Conservation (phyloP, 495 filamentous ascomycete genomes). For the Entonaema liquescens region DNA sequence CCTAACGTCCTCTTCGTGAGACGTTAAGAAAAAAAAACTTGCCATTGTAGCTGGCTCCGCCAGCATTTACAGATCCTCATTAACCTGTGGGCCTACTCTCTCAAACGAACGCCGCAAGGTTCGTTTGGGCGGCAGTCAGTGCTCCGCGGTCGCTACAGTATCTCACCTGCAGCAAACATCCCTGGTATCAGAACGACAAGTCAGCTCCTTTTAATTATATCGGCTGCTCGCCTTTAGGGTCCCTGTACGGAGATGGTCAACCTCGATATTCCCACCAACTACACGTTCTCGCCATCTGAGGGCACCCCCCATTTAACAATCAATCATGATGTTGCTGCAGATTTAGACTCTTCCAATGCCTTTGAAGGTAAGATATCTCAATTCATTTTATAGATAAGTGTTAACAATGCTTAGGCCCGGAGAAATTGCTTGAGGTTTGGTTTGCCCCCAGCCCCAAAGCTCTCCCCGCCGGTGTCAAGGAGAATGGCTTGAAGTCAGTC, state of each 20-base stretch:
- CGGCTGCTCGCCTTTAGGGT: conserved; percentile 30
- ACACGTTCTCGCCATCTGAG: conserved; percentile 80
- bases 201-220: background rate
- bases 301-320: conserved; percentile 91
- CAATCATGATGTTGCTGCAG: conserved; percentile 93
- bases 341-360: conserved; percentile 94
- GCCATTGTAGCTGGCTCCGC: conserved; percentile 65
- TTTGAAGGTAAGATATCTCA: conserved; percentile 78
- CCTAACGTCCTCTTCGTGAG: conserved; percentile 75
- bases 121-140: conserved; percentile 87
- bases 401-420: conserved; percentile 68
- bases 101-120: conserved; percentile 87
- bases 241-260: conserved; percentile 76
- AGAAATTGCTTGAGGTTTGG: conserved; percentile 99
- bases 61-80: conserved; percentile 58
- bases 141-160: conserved; percentile 62
- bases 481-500: conserved; percentile 87
- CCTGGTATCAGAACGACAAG: conserved; percentile 30
- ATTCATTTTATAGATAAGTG: background rate
- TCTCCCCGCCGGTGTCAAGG: conserved; percentile 73
- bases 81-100: conserved; percentile 93
- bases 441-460: conserved; percentile 82
- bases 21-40: conserved; percentile 54
- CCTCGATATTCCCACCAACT: conserved; percentile 78
- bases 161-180: conserved; percentile 38